These are phyloP conservation scores for Kwoniella shandongensis DNA, from an alignment of 768 basidiomycete species.

Conservation along the genomic window DNA sequence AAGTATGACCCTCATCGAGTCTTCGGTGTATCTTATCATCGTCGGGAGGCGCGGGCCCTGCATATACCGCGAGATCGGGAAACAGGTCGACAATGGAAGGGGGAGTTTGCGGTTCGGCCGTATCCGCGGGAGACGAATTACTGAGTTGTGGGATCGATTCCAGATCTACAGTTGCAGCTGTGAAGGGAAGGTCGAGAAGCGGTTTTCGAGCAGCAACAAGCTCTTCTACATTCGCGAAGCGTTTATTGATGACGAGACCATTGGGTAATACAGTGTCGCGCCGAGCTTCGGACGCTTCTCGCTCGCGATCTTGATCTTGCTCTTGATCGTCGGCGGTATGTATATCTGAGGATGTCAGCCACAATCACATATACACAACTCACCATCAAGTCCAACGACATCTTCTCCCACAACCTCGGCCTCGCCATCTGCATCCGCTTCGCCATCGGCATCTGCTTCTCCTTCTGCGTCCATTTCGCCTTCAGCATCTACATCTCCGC, in stretches of 20 bases:
- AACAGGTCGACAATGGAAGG: constrained; percentile 65
- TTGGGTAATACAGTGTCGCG: constrained; percentile 30
- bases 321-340: constrained; percentile 22
- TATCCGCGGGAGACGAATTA: constrained; percentile 2
- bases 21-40: constrained; percentile 67
- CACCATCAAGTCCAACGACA: constrained; percentile 40
- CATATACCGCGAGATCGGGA: constrained; percentile 68
- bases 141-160: constrained; percentile 19
- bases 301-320: constrained; percentile 2
- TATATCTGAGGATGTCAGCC: constrained; percentile 24
- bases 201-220: constrained; percentile 31
- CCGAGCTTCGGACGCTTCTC: constrained; percentile 18
- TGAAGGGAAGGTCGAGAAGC: constrained; percentile 29
- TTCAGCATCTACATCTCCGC: constrained; percentile 44
- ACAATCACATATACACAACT: not conserved
- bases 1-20: constrained; percentile 68
- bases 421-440: constrained; percentile 54
- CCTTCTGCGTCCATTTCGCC: constrained; percentile 55
- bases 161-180: constrained; percentile 30
- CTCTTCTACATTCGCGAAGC: constrained; percentile 36
- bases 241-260: constrained; percentile 37
- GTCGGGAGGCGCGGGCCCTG: constrained; percentile 56
- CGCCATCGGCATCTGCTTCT: constrained; percentile 33
- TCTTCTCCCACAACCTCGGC: constrained; percentile 27
- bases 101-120: constrained; percentile 18